phyloP scores from a whole-genome alignment of 306 rosid genomes.

The Malus orientalis region DNA sequence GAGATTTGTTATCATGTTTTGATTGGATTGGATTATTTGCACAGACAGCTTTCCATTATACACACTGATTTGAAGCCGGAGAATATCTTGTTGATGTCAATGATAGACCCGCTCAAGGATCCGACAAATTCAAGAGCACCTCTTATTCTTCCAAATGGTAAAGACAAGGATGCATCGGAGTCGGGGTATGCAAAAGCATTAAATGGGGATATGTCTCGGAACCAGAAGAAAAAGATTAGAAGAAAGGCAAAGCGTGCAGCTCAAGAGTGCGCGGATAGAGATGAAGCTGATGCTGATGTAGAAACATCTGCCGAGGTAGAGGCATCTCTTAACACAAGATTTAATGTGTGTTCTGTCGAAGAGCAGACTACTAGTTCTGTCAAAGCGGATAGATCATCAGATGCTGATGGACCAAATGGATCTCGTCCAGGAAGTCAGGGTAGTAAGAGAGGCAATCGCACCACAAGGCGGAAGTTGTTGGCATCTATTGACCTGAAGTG shows the following conservation, averaged over 20 bases:
- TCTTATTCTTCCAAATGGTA: conserved; percentile 51
- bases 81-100: conserved; percentile 68
- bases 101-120: conserved; percentile 81
- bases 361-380: conserved; percentile 48
- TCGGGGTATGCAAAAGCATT: conserved; percentile 34
- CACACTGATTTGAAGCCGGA: conserved; percentile 97
- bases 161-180: conserved; percentile 49
- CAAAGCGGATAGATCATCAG: conserved; percentile 33
- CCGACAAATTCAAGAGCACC: conserved; percentile 60
- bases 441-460: conserved; percentile 58
- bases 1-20: conserved; percentile 80
- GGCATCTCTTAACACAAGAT: conserved; percentile 47
- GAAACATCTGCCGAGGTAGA: conserved; percentile 43
- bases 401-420: conserved; percentile 46
- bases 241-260: conserved; percentile 96
- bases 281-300: conserved; percentile 45
- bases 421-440: conserved; percentile 32
- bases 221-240: conserved; percentile 79
- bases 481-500: conserved; percentile 68
- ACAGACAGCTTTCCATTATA: conserved; percentile 82
- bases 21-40: conserved; percentile 94
- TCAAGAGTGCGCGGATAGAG: conserved; percentile 59
- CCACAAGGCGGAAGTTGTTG: conserved; percentile 62
- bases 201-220: conserved; percentile 66
- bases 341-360: conserved; percentile 27